Conservation (phyloP, 1,284 basidiomycete species). For the Microbotryomycetes sp. region DNA sequence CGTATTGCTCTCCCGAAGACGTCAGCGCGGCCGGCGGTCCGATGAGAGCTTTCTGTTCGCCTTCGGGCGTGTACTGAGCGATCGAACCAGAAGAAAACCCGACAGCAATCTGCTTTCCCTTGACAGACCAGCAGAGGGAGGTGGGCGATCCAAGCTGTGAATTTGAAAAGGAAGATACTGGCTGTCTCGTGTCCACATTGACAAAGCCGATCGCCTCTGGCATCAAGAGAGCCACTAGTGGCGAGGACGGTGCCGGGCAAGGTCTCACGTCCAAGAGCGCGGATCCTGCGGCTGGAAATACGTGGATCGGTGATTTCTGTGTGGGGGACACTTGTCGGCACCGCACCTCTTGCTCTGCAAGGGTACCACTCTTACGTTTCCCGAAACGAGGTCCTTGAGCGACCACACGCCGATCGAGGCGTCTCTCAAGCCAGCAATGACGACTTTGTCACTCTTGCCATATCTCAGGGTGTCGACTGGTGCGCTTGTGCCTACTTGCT, state of each 20-base stretch:
- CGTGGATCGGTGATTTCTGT: neutral
- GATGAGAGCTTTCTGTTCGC: conserved; percentile 45
- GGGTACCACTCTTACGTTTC: conserved; percentile 19
- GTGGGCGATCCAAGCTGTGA: conserved; percentile 26
- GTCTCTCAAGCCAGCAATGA: conserved; percentile 24
- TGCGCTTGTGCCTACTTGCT: conserved; percentile 4
- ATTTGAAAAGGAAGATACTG: conserved; percentile 2
- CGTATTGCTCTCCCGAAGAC: neutral
- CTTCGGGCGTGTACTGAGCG: conserved; percentile 48
- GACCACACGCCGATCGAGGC: conserved; percentile 24
- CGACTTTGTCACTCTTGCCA: conserved; percentile 23
- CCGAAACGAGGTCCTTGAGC: conserved; percentile 26
- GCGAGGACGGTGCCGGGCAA: conserved; percentile 10
- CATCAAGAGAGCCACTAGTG: conserved; percentile 14
- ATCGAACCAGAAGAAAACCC: conserved; percentile 45
- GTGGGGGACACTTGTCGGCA: too few relatives aligned
- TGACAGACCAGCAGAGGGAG: conserved; percentile 48
- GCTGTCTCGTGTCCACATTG: conserved; percentile 11
- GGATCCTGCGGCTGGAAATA: conserved; percentile 7
- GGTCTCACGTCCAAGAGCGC: conserved; percentile 3
- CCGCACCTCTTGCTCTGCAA: too few relatives aligned
- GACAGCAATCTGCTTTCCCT: conserved; percentile 51
- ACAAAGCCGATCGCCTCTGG: conserved; percentile 10
- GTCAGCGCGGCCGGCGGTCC: conserved; percentile 40
- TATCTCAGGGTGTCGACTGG: conserved; percentile 29